A percentile compares a stretch with the other conserved stretches of the same genome.
Evolutionary conservation across 2,329 filamentous ascomycete species (phyloP).

Genomic region (Colletotrichum siamense): DNA sequence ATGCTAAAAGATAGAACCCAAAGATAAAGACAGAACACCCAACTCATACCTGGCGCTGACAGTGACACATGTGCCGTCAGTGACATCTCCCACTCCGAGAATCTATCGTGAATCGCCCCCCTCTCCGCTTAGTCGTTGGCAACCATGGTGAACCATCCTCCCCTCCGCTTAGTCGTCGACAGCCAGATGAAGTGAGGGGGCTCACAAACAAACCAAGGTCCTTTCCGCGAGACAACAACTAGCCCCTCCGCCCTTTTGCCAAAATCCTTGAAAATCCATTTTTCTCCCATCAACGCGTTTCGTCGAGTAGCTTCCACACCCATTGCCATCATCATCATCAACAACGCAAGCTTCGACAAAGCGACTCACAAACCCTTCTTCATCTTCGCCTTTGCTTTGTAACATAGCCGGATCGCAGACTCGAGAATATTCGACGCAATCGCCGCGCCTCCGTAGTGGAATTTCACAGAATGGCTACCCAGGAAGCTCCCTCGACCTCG

Average conservation of each 20-base stretch:
- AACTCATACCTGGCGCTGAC: background rate
- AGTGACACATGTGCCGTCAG: background rate
- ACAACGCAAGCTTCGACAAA: background rate
- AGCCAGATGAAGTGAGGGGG: background rate
- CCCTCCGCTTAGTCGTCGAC: background rate
- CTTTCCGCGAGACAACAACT: background rate
- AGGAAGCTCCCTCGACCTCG: background rate
- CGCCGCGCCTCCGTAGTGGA: fast-evolving
- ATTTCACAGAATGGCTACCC: background rate
- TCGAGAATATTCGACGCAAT: background rate
- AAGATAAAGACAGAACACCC: background rate
- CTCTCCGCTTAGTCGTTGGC: background rate
- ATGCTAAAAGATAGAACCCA: background rate
- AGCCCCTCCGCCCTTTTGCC: background rate
- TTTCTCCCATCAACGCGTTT: background rate
- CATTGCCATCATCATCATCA: background rate
- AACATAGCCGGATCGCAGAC: background rate
- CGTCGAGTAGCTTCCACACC: background rate
- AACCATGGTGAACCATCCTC: background rate
- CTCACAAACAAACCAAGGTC: background rate
- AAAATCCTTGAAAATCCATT: background rate
- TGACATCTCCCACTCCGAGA: background rate
- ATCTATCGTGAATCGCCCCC: fast-evolving
- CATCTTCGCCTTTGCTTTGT: background rate
- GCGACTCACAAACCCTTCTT: background rate